Evolutionary conservation across 768 basidiomycete species (phyloP).

Genomic region (Boletus rubroflammeus): DNA sequence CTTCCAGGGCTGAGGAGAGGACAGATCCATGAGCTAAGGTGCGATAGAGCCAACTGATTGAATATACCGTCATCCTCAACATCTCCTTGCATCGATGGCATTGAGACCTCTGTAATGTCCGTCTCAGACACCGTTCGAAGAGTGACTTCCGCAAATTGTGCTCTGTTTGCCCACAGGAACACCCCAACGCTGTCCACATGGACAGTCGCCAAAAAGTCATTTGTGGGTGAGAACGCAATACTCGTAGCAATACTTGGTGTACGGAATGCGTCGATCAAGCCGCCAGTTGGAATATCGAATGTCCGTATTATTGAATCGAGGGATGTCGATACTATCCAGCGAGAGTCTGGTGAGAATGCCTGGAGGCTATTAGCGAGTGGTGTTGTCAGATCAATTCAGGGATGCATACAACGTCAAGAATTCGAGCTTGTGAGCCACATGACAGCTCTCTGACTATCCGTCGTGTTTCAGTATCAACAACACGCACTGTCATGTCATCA

Average conservation of each 20-base stretch:
- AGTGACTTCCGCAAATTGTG: conserved; percentile 85
- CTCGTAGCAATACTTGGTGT: conserved; percentile 86
- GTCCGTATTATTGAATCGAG: conserved; percentile 91
- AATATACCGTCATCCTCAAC: conserved; percentile 74
- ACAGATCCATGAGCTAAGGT: conserved; percentile 7
- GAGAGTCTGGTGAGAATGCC: conserved; percentile 93
- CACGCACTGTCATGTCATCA: conserved; percentile 80
- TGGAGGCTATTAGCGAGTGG: conserved; percentile 30
- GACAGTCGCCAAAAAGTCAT: conserved; percentile 92
- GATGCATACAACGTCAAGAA: conserved; percentile 77
- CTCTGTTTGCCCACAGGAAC: conserved; percentile 97
- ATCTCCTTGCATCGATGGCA: conserved; percentile 83
- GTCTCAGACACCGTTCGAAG: conserved; percentile 78
- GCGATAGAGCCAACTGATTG: background rate
- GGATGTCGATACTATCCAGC: conserved; percentile 88
- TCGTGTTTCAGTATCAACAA: conserved; percentile 89
- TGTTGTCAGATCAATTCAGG: background rate
- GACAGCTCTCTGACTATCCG: conserved; percentile 85
- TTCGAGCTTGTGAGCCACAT: conserved; percentile 71
- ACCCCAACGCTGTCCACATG: conserved; percentile 94
- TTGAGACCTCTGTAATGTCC: conserved; percentile 59
- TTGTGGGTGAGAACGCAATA: conserved; percentile 89
- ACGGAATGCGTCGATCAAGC: conserved; percentile 87
- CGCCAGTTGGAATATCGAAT: conserved; percentile 92
- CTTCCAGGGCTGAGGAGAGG: conserved; percentile 56